Evolutionary conservation across 108 stramenopile genomes (phyloP).

Genomic region (Cyclotella sp.): DNA sequence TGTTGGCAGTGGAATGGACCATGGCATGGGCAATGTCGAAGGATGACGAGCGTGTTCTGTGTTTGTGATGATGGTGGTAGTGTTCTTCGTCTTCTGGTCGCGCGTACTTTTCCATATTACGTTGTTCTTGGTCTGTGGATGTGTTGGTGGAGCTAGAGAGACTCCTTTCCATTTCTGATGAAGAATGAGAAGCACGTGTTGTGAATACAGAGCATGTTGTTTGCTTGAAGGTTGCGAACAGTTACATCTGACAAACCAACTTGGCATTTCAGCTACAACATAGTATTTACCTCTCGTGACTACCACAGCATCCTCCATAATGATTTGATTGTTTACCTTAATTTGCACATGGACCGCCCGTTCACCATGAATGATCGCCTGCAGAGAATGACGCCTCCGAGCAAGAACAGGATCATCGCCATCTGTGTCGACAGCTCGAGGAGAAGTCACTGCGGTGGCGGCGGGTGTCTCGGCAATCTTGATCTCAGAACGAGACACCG

Average conservation of each 20-base stretch:
- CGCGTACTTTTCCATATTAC: not conserved
- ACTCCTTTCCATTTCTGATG: constrained; percentile 1
- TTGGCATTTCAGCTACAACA: not conserved
- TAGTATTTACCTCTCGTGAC: not conserved
- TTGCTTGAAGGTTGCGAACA: not conserved
- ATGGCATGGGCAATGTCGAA: constrained; percentile 19
- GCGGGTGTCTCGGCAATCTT: no score
- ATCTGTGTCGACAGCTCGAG: not conserved
- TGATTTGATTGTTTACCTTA: constrained; percentile 12
- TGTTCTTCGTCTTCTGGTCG: not conserved
- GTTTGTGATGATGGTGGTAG: constrained; percentile 13
- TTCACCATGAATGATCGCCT: constrained; percentile 10
- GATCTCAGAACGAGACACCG: no score
- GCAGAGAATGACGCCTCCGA: not conserved
- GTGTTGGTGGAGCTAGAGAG: constrained; percentile 13
- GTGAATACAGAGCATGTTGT: no score
- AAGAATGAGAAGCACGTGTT: no score
- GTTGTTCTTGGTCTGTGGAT: constrained; percentile 3
- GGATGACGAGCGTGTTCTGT: constrained; percentile 23
- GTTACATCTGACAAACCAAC: not conserved
- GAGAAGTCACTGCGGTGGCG: no score
- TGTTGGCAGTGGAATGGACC: not conserved
- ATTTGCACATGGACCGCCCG: not conserved
- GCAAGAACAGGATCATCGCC: not conserved
- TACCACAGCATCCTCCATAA: not conserved